These are phyloP conservation scores for Hyparrhenia diplandra DNA, from an alignment of 176 grass and related monocot genomes.

Conservation along the genomic window DNA sequence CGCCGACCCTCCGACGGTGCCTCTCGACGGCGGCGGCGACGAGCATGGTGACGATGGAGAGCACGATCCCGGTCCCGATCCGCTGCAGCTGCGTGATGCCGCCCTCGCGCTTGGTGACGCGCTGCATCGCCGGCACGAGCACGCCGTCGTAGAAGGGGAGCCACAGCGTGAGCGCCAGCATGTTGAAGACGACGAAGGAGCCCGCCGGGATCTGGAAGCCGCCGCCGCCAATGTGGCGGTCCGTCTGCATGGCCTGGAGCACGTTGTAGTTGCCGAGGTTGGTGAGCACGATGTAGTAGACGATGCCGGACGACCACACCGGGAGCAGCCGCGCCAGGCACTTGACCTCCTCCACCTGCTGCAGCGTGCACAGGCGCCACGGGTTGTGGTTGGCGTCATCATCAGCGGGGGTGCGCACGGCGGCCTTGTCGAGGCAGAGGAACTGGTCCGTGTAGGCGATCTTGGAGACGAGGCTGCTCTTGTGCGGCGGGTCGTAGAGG, in stretches of 20 bases:
- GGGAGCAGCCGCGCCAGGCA: conserved; percentile 57
- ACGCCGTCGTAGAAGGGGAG: conserved; percentile 61
- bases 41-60: conserved; percentile 44
- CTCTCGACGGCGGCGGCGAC: conserved; percentile 42
- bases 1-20: background rate
- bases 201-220: conserved; percentile 50
- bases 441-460: conserved; percentile 62
- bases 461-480: conserved; percentile 58
- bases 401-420: background rate
- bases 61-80: conserved; percentile 22
- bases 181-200: conserved; percentile 71
- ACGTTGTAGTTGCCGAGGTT: conserved; percentile 60
- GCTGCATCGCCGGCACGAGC: conserved; percentile 41
- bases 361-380: conserved; percentile 57
- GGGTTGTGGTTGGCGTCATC: background rate
- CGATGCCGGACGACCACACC: conserved; percentile 52
- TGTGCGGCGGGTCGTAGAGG: conserved; percentile 57
- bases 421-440: conserved; percentile 61
- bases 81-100: conserved; percentile 43
- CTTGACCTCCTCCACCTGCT: conserved; percentile 85
- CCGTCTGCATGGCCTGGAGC: conserved; percentile 59
- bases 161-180: conserved; percentile 60
- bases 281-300: conserved; percentile 50
- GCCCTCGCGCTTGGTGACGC: conserved; percentile 33
- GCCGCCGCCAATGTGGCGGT: conserved; percentile 34